Conservation (phyloP, 352 stramenopile genomes). For the Proteromonas lacertae region DNA sequence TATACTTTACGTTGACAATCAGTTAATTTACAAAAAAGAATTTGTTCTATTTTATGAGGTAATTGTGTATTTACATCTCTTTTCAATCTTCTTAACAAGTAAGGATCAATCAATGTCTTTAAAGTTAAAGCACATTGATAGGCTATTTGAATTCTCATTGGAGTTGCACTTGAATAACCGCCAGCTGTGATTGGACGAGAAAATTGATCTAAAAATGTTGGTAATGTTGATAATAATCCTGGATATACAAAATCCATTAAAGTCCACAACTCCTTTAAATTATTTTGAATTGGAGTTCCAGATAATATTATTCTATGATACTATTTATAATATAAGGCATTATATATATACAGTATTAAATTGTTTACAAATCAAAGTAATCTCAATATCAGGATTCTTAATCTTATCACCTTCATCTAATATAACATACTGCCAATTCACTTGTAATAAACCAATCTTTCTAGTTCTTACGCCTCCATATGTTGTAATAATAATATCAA, state of each 20-base stretch:
- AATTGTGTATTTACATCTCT: slow-evolving; percentile 60
- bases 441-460: slow-evolving; percentile 38
- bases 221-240: slow-evolving; percentile 70
- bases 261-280: slow-evolving; percentile 75
- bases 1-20: slow-evolving; percentile 61
- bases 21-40: slow-evolving; percentile 1
- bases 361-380: slow-evolving; percentile 67
- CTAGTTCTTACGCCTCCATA: slow-evolving; percentile 74
- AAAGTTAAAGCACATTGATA: slow-evolving; percentile 60
- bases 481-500: slow-evolving; percentile 71
- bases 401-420: slow-evolving; percentile 96
- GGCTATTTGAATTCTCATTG: slow-evolving; percentile 2
- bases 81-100: slow-evolving; percentile 64
- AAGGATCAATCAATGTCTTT: slow-evolving; percentile 76
- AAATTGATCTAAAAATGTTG: slow-evolving; percentile 86
- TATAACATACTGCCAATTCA: slow-evolving; percentile 81
- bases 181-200: slow-evolving; percentile 70
- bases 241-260: slow-evolving; percentile 97
- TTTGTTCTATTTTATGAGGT: slow-evolving; percentile 81
- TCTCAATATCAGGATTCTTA: slow-evolving; percentile 77
- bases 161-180: slow-evolving; percentile 44
- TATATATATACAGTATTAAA: slow-evolving; percentile 21
- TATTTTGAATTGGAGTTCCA: slow-evolving; percentile 31
- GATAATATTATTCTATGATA: slow-evolving; percentile 1
- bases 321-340: neutral